phyloP scores from a whole-genome alignment of 1,284 basidiomycete species.

The Leccinum glutinopallens region DNA sequence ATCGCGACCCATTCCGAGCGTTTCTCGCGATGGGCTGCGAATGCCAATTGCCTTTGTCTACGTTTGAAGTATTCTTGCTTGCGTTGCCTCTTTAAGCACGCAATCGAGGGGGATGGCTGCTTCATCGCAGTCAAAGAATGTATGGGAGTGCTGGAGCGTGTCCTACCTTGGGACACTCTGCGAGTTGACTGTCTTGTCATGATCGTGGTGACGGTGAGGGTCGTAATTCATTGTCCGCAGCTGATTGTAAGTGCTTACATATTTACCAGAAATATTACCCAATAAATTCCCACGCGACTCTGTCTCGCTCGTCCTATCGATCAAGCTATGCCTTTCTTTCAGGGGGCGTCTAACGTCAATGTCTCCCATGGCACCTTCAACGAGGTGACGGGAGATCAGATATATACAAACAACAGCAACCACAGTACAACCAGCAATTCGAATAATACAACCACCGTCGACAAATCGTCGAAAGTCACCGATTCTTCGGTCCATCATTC shows the following conservation, averaged over 20 bases:
- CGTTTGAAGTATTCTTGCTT: constrained; percentile 29
- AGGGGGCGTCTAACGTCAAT: constrained; percentile 25
- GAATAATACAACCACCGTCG: constrained; percentile 26
- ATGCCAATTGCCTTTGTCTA: constrained; percentile 24
- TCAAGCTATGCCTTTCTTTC: constrained; percentile 29
- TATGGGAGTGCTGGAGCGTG: constrained; percentile 25
- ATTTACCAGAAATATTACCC: constrained; percentile 7
- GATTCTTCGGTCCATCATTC: constrained; percentile 34
- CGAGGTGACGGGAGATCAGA: constrained; percentile 29
- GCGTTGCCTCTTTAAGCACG: constrained; percentile 25
- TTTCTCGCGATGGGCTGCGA: constrained; percentile 29
- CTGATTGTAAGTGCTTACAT: constrained; percentile 19
- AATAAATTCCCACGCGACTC: constrained; percentile 8
- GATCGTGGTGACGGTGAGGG: constrained; percentile 16
- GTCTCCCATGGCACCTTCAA: constrained; percentile 24
- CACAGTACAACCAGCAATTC: constrained; percentile 21
- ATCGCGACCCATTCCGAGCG: constrained; percentile 36
- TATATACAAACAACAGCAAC: constrained; percentile 24
- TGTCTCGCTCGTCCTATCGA: not conserved
- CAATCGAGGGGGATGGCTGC: constrained; percentile 26
- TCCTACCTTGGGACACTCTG: constrained; percentile 33
- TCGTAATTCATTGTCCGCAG: not conserved
- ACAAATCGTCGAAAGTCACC: constrained; percentile 21
- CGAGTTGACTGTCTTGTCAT: constrained; percentile 27
- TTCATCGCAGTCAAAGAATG: constrained; percentile 27